Percentiles rank a stretch among this genome's conserved stretches.
Conservation (phyloP, 192 early-diverging fungal genomes). For the Backusella tarrabulga region DNA sequence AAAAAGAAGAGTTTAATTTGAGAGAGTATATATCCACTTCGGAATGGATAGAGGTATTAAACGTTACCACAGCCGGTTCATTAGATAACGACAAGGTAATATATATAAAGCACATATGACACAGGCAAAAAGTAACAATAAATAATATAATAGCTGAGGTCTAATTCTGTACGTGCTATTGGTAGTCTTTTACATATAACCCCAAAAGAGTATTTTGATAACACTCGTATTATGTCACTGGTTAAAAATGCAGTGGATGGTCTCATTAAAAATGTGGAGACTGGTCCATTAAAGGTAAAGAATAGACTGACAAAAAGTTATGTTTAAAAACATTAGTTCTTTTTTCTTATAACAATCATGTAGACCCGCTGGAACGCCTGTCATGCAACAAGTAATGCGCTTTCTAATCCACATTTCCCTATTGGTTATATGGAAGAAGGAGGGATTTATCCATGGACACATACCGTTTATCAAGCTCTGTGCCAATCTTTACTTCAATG, state of each 20-base stretch:
- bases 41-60: constrained; percentile 45
- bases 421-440: constrained; percentile 47
- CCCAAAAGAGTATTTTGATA: constrained; percentile 43
- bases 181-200: constrained; percentile 61
- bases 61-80: constrained; percentile 44
- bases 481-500: constrained; percentile 47
- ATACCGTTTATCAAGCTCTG: constrained; percentile 52
- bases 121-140: neutral
- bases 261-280: constrained; percentile 60
- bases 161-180: constrained; percentile 72
- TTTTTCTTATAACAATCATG: neutral
- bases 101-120: neutral
- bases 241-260: constrained; percentile 45
- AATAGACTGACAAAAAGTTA: neutral
- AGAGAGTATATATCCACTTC: constrained; percentile 43
- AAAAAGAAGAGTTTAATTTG: constrained; percentile 25
- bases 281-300: constrained; percentile 61
- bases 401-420: constrained; percentile 53
- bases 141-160: constrained; percentile 42
- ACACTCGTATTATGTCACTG: constrained; percentile 40
- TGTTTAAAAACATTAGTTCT: neutral
- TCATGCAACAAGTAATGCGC: constrained; percentile 64
- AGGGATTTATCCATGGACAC: constrained; percentile 45
- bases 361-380: constrained; percentile 82
- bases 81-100: constrained; percentile 75